Evolutionary conservation across 148 eudicot species (phyloP), one percentile per base, ranked within the genome.

Genomic region (Diospyros kaki): DNA sequence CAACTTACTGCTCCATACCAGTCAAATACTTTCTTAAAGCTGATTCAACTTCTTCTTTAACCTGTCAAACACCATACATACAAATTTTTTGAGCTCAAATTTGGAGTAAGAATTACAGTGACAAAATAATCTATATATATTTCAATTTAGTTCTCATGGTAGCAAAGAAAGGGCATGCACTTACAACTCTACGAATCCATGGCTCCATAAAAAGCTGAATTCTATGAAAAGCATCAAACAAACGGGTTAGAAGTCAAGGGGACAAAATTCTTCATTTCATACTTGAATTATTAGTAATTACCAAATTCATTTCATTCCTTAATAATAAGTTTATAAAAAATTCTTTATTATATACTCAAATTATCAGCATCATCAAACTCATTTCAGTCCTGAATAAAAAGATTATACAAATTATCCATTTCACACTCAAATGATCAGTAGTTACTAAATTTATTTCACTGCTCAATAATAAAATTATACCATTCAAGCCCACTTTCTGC

Each of bases 41-140:
- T 63, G 72, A 69, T 68, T 94, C 98, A 70, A 94, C 93, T 88
- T 94, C 98, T 85, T 94, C 98, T 80, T 90, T 94, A 52, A 94
- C 97, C 98, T 94, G 83, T 77, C 77, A 78, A 64, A 44, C 64
- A 17, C 17, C 41, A 54, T 48, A 28, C 28, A 28, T 28, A 28
- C 28, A 28, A 28, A 28, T 9, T 18, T 2, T 11, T 51, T 50
- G 39, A 62, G 44, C 68, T 17, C 13, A 64, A 46, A 10, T 73
- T 11, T 15, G 18, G 10, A 8, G 46, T 48, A 61, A 45, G 15
- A 70, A 54, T 18, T n/a, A 72, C 58, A 60, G n/a, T 38, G 43
- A 13, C 7, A 60, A 48, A 46, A 12, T 45, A 73, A 73, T 45
- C 44, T 17, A 60, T 44, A 56, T 18, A 73, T 41, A 46, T 28